A percentile compares a stretch with the other conserved stretches of the same genome.
Conservation (phyloP, 805 yeast species). For the Metschnikowia anglica region DNA sequence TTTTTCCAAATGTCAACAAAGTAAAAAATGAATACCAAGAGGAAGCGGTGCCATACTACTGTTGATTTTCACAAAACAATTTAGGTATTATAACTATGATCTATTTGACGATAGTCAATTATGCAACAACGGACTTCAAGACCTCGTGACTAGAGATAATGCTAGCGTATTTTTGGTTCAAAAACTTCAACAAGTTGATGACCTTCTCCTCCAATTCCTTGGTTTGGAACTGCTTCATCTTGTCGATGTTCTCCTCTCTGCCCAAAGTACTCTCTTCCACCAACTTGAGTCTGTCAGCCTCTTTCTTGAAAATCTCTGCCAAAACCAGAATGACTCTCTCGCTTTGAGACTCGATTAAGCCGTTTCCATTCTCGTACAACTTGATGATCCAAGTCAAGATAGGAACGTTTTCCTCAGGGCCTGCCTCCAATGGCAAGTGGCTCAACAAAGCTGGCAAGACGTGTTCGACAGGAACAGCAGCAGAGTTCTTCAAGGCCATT, state of each 20-base stretch:
- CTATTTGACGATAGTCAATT: slow-evolving; percentile 5
- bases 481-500: slow-evolving; percentile 71
- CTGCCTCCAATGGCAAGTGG: slow-evolving; percentile 84
- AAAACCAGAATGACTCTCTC: slow-evolving; percentile 66
- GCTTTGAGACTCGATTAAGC: slow-evolving; percentile 53
- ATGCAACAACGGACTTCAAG: slow-evolving; percentile 44
- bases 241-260: slow-evolving; percentile 78
- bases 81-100: not conserved
- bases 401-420: slow-evolving; percentile 90
- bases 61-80: not conserved
- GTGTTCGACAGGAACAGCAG: slow-evolving; percentile 67
- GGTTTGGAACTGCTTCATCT: slow-evolving; percentile 73
- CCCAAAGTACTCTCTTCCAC: slow-evolving; percentile 76
- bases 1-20: too few relatives aligned
- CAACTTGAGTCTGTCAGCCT: slow-evolving; percentile 67
- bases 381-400: slow-evolving; percentile 74
- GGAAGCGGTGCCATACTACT: too few relatives aligned
- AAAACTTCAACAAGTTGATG: slow-evolving; percentile 66
- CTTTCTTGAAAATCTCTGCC: slow-evolving; percentile 69
- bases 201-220: slow-evolving; percentile 66
- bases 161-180: slow-evolving; percentile 65
- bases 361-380: slow-evolving; percentile 64
- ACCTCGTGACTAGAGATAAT: slow-evolving; percentile 53
- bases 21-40: too few relatives aligned
- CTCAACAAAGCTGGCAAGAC: slow-evolving; percentile 74